Conservation (phyloP, 2,329 filamentous ascomycete species). For the Xylaria arbuscula region DNA sequence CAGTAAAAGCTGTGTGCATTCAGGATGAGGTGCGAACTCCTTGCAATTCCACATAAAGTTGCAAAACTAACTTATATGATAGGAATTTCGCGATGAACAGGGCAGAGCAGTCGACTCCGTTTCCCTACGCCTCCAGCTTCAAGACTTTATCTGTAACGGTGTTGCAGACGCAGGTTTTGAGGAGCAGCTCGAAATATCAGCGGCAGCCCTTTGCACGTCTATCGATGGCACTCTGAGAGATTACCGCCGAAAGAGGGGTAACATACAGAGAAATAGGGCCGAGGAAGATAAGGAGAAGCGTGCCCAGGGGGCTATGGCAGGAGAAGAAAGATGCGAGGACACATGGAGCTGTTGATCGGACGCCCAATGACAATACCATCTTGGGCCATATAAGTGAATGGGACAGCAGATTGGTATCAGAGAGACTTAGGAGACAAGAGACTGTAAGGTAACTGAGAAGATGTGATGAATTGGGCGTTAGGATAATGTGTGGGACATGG, state of each 20-base stretch:
- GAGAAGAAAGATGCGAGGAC: slow-evolving; percentile 4
- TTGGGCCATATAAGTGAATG: slow-evolving; percentile 9
- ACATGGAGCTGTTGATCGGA: neutral
- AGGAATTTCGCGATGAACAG: slow-evolving; percentile 21
- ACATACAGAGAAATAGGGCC: neutral
- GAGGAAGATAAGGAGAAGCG: slow-evolving; percentile 5
- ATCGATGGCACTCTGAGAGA: neutral
- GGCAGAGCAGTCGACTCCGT: neutral
- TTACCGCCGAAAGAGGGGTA: neutral
- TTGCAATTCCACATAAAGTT: neutral
- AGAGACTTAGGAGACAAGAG: slow-evolving; percentile 2
- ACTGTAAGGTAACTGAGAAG: neutral
- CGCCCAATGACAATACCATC: neutral
- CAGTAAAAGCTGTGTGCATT: slow-evolving; percentile 1
- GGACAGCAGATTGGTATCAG: slow-evolving; percentile 17
- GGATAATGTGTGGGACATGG: neutral
- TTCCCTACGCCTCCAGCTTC: slow-evolving; percentile 6
- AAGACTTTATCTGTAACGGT: slow-evolving; percentile 20
- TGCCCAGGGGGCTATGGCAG: neutral
- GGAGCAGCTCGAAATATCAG: slow-evolving; percentile 19
- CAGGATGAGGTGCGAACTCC: slow-evolving; percentile 4
- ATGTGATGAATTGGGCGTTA: no score
- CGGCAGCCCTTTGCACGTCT: slow-evolving; percentile 5
- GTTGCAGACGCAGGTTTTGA: neutral
- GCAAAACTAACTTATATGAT: neutral